Conservation (phyloP, 1,284 basidiomycete species). For the Marasmius oreades region DNA sequence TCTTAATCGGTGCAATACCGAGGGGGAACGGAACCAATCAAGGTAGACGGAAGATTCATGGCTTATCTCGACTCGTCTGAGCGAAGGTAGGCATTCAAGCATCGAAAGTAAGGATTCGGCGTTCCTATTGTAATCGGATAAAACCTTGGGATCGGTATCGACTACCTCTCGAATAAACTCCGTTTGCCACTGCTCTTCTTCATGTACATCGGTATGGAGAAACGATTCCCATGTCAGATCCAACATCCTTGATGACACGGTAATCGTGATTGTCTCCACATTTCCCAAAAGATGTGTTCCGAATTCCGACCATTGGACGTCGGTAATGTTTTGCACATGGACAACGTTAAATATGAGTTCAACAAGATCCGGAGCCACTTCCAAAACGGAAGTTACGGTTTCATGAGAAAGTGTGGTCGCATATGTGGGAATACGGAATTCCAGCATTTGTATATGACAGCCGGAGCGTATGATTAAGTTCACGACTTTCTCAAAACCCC, state of each 20-base stretch:
- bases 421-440: background rate
- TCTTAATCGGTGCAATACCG: background rate
- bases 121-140: background rate
- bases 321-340: background rate
- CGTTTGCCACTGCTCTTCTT: background rate
- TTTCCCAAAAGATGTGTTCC: background rate
- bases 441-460: background rate
- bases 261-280: background rate
- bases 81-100: background rate
- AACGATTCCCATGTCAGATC: background rate
- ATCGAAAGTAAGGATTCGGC: background rate
- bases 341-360: background rate
- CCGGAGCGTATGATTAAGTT: background rate
- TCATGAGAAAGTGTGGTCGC: background rate
- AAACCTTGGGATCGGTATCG: background rate
- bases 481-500: background rate
- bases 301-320: background rate
- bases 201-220: background rate
- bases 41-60: background rate
- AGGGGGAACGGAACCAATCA: background rate
- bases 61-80: background rate
- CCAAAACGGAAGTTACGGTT: background rate
- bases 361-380: background rate
- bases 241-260: background rate
- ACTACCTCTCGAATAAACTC: background rate